These are phyloP conservation scores for Chaetomium sp. DNA, from an alignment of 2,329 filamentous ascomycete genomes.

Conservation along the genomic window DNA sequence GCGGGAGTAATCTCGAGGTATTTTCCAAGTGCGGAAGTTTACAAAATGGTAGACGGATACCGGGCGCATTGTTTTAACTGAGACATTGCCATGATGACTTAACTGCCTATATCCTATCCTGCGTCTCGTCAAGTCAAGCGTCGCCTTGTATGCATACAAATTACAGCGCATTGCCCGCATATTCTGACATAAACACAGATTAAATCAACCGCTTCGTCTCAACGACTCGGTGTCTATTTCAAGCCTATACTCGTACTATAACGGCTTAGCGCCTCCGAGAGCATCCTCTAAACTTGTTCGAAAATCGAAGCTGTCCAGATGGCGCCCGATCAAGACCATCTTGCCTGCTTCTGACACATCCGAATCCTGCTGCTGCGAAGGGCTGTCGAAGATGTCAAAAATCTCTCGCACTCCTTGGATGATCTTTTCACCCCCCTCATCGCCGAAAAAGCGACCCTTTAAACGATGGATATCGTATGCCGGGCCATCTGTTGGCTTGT, in stretches of 20 bases:
- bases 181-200: neutral
- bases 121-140: too few relatives aligned
- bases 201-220: neutral
- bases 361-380: slow-evolving; percentile 36
- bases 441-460: slow-evolving; percentile 75
- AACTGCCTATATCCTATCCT: too few relatives aligned
- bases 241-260: neutral
- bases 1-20: too few relatives aligned
- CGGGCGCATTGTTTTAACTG: too few relatives aligned
- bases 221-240: neutral
- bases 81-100: too few relatives aligned
- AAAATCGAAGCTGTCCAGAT: slow-evolving; percentile 56
- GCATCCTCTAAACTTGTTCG: slow-evolving; percentile 35
- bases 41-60: too few relatives aligned
- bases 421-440: slow-evolving; percentile 68
- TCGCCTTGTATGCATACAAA: neutral
- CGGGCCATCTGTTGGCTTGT: slow-evolving; percentile 38
- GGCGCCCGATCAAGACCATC: slow-evolving; percentile 64
- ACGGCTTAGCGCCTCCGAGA: neutral
- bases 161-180: neutral
- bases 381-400: slow-evolving; percentile 81
- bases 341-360: slow-evolving; percentile 49
- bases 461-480: slow-evolving; percentile 81
- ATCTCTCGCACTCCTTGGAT: slow-evolving; percentile 91
- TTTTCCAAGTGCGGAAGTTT: too few relatives aligned